Evolutionary conservation across 371 early-diverging fungal genomes (phyloP).

Genomic region (Syncephalastrum monosporum): DNA sequence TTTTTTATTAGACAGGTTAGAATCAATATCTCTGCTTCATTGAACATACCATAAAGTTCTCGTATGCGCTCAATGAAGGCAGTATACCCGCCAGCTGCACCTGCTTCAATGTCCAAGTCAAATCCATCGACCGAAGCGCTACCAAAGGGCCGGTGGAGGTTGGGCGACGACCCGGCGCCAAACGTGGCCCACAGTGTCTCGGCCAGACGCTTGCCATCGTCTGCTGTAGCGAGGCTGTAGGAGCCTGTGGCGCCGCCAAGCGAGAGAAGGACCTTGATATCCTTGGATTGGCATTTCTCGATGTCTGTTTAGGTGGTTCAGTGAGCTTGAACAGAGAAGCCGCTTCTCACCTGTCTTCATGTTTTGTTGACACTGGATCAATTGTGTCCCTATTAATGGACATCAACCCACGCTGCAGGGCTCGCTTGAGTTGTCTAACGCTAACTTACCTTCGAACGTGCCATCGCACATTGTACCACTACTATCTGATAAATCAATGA

Average conservation of each 20-base stretch:
- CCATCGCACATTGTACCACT: too few species aligned
- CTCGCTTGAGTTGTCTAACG: too few species aligned
- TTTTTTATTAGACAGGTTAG: too few species aligned
- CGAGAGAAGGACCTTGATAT: conserved; percentile 63
- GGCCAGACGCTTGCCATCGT: conserved; percentile 55
- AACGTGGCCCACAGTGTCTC: conserved; percentile 64
- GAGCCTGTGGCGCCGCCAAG: conserved; percentile 71
- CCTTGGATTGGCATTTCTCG: conserved; percentile 59
- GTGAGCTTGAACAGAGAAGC: conserved; percentile 1
- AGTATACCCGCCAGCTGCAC: conserved; percentile 41
- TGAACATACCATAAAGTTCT: conserved; percentile 19
- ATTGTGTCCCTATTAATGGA: too few species aligned
- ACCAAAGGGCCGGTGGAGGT: conserved; percentile 31
- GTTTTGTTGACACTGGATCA: too few species aligned
- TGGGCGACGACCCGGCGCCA: conserved; percentile 37
- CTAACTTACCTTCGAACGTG: too few species aligned
- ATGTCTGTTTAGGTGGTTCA: conserved; percentile 39
- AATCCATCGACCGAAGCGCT: conserved; percentile 42
- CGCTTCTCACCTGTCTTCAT: too few species aligned
- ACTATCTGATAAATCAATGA: too few species aligned
- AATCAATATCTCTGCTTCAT: too few species aligned
- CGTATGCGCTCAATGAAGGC: conserved; percentile 41
- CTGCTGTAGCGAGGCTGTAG: conserved; percentile 53
- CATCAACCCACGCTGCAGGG: too few species aligned
- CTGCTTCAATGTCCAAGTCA: conserved; percentile 45